Base-by-base conservation (phyloP, 1,284 basidiomycete genomes). In the Moesziomyces aphidis region DNA sequence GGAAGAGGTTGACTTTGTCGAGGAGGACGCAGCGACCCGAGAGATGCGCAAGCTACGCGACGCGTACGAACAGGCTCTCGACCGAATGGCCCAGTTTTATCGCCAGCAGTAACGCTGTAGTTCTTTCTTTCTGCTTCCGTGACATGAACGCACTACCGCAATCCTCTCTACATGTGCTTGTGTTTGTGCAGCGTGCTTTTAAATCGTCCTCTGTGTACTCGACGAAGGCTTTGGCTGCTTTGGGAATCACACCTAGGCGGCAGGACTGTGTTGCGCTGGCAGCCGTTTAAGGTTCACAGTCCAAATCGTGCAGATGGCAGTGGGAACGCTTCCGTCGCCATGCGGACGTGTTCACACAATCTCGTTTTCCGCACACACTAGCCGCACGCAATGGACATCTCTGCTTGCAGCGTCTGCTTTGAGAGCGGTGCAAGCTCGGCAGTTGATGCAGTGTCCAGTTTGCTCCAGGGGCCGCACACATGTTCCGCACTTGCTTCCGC, bases 31-130 rank as follows among this genome's bases (percentile, higher is more conserved):
- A 9, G 46, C 45, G 10, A 54, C 56, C 34, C 53, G 55, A n/a
- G 73, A 66, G 31, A 36, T 68, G 42, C 53, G 69, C 19, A 56
- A 63, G 51, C 61, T 70, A 11, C 43, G 57, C 17, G 57, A 57
- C 19, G 50, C 55, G 22, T 79, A 79, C 58, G 72, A 73, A 21
- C 70, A 68, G 49, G 76, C 78, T 3, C 75, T 79, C 22, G 59
- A 55, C 22, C 60, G 71, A 39, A 72, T 77, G 49, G 75, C 78
- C 22, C 36, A 52, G 26, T 57, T 76, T 44, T 79, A 79, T 48
- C 61, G 69, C 50, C 65, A 66, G 21, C 51, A 73, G 61, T 71
- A 21, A 63, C 24, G 26, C 26, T 28, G 5, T 28, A 13, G 2
- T 34, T 34, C 15, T 3, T 28, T n/a, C n/a, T n/a, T n/a, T n/a